Evolutionary conservation across 768 basidiomycete species (phyloP).

Genomic region (Mycena kentingensis): DNA sequence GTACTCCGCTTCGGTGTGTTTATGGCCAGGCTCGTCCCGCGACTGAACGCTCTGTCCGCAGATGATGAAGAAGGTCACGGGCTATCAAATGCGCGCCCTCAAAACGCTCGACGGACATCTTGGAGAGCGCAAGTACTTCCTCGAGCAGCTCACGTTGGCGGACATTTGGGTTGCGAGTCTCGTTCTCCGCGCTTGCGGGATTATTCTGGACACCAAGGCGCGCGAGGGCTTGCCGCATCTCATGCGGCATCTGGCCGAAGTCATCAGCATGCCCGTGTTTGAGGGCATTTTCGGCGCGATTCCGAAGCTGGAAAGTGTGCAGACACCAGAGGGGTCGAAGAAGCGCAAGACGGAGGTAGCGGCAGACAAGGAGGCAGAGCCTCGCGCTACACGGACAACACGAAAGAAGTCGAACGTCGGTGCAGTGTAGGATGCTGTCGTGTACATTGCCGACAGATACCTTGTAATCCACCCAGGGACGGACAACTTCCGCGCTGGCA

Average conservation of each 20-base stretch:
- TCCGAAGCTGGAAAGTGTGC: slow-evolving; percentile 67
- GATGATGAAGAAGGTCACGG: slow-evolving; percentile 58
- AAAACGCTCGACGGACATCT: slow-evolving; percentile 75
- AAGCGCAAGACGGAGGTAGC: too few relatives aligned
- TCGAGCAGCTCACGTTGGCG: slow-evolving; percentile 93
- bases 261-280: slow-evolving; percentile 81
- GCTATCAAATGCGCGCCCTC: slow-evolving; percentile 59
- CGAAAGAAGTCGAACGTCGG: too few relatives aligned
- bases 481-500: too few relatives aligned
- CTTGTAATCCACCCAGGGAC: too few relatives aligned
- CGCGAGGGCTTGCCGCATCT: slow-evolving; percentile 74
- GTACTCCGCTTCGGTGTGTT: slow-evolving; percentile 82
- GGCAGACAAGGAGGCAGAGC: too few relatives aligned
- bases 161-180: slow-evolving; percentile 72
- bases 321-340: too few relatives aligned
- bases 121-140: slow-evolving; percentile 81
- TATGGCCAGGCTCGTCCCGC: not conserved
- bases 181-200: slow-evolving; percentile 53
- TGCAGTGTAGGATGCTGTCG: too few relatives aligned
- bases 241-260: slow-evolving; percentile 84
- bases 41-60: slow-evolving; percentile 29
- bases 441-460: too few relatives aligned
- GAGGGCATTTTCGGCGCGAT: slow-evolving; percentile 65
- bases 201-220: slow-evolving; percentile 63
- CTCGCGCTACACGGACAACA: too few relatives aligned